Base-by-base conservation (phyloP, 345 rosid genomes). In the Combretum micranthum region DNA sequence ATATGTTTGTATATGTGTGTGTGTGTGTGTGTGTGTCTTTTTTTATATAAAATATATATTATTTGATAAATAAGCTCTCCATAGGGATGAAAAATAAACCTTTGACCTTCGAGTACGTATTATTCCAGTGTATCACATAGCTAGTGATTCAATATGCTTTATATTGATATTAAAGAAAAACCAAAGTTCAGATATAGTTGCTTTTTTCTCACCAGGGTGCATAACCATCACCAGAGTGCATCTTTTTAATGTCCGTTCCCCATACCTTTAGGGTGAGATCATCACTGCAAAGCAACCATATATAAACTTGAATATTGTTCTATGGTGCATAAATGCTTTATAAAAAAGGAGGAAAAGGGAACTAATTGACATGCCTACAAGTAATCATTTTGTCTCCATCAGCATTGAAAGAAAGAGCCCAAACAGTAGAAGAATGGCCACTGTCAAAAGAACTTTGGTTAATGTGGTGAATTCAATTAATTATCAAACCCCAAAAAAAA, bases 251-350 rank as follows among this genome's bases (percentile, higher is more conserved):
- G 69, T 88, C 86, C 44, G 86, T 52, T 42, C 56, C 77, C 99
- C 97, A 93, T 74, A 93, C 79, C 83, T 89, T 93, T 64, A 93
- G 60, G 16, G 94, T 85, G 58, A 87, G 95, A 79, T 93, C 99
- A 70, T 89, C 99, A 76, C 99, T 93, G 88, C 75, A 81, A 64
- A 69, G 59, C 22, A 53, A 69, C 22, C 46, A 23, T 55, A 73
- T 22, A 64, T 50, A 50, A 16, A 42, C 37, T 48, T 64, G 45
- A 55, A 59, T 32, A 12, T 20, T 32, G 20, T 15, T 49, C 26
- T 60, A 14, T 47, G 37, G 7, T 50, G 52, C 52, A 42, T 23
- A 13, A 19, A 4, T 20, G 20, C 15, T 20, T 37, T 42, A 19
- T 4, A 18, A 22, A 37, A 19, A 42, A 3, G 0, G 42, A 32